These are phyloP conservation scores for Vitis rupestris DNA, from an alignment of 164 flowering plant genomes.

Conservation along the genomic window DNA sequence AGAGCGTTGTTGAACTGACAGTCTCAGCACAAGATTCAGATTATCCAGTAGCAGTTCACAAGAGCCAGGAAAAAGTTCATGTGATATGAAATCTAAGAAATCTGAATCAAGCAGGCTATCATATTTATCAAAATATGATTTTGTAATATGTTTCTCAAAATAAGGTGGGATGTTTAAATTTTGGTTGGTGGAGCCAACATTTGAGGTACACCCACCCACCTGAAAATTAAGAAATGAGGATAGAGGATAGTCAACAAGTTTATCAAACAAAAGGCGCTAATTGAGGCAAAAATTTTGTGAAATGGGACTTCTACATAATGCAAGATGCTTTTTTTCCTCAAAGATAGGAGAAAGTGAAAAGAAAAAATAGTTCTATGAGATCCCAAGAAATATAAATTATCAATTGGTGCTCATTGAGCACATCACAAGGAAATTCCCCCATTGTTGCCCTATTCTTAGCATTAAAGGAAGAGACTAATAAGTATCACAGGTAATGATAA, in stretches of 20 bases:
- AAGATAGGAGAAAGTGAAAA: too few relatives aligned
- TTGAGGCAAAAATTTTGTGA: background rate
- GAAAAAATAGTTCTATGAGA: background rate
- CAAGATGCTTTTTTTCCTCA: background rate
- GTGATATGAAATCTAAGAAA: constrained; percentile 34
- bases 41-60: constrained; percentile 24
- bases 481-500: too few relatives aligned
- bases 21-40: constrained; percentile 15
- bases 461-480: too few relatives aligned
- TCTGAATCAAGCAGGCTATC: constrained; percentile 38
- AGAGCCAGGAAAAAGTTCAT: constrained; percentile 25
- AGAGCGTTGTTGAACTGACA: constrained; percentile 33
- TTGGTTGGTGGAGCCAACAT: background rate
- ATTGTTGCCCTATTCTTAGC: too few relatives aligned
- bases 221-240: constrained; percentile 8
- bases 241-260: background rate
- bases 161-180: background rate
- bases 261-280: background rate
- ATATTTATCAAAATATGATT: constrained; percentile 49
- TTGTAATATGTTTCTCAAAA: constrained; percentile 34
- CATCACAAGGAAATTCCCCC: too few relatives aligned
- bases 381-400: too few relatives aligned
- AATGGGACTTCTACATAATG: background rate
- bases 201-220: background rate
- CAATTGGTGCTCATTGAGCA: too few relatives aligned